These are phyloP conservation scores for Pilaira anomala DNA, from an alignment of 192 early-diverging fungal genomes.

Conservation along the genomic window DNA sequence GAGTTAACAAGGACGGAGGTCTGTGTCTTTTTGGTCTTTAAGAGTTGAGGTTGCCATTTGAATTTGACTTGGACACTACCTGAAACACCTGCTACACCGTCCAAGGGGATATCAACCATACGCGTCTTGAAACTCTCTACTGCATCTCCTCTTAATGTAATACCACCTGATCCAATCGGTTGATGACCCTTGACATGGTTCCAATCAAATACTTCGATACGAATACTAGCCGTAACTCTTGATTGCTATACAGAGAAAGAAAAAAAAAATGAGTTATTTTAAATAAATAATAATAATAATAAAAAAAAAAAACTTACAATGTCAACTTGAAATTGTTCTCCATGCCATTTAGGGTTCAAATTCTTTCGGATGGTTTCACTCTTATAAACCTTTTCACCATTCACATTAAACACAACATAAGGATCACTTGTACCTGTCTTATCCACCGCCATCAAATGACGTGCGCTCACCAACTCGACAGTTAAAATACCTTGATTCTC, in stretches of 20 bases:
- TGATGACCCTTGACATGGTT: slow-evolving; percentile 53
- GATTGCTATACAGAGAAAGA: slow-evolving; percentile 23
- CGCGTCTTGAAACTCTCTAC: slow-evolving; percentile 39
- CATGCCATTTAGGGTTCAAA: slow-evolving; percentile 50
- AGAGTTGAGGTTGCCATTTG: slow-evolving; percentile 54
- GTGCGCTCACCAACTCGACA: slow-evolving; percentile 23
- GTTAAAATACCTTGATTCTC: slow-evolving; percentile 39
- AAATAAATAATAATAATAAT: background rate
- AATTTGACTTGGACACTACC: slow-evolving; percentile 48
- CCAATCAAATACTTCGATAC: slow-evolving; percentile 65
- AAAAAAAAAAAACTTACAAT: slow-evolving; percentile 14
- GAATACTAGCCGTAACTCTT: slow-evolving; percentile 33
- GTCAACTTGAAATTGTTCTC: slow-evolving; percentile 21
- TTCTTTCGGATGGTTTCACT: slow-evolving; percentile 60
- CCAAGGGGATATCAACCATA: slow-evolving; percentile 40
- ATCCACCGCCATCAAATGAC: slow-evolving; percentile 32
- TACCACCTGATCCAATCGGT: slow-evolving; percentile 40
- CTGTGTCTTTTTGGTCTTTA: slow-evolving; percentile 51
- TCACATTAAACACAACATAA: slow-evolving; percentile 57
- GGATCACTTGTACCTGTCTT: slow-evolving; percentile 62
- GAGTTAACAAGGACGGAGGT: slow-evolving; percentile 40
- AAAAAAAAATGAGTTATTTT: background rate
- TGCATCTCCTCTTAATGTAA: slow-evolving; percentile 22
- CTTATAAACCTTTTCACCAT: slow-evolving; percentile 58
- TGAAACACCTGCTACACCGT: slow-evolving; percentile 21